Evolutionary conservation across 352 stramenopile species (phyloP), one percentile per base, ranked within the genome.

Genomic region (Phytophthora kernoviae): DNA sequence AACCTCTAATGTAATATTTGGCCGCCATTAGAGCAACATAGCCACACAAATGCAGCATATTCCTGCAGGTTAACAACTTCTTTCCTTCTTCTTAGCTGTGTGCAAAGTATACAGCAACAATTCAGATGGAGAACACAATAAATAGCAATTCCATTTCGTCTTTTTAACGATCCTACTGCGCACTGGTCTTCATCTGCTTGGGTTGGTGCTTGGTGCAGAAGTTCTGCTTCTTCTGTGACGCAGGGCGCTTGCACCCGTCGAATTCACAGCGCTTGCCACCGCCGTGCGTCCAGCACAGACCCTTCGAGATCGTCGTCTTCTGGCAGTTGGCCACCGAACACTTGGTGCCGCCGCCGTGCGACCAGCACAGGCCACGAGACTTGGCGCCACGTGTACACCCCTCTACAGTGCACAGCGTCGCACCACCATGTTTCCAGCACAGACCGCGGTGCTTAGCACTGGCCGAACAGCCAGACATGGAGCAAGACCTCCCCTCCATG

Each of bases 321-420:
- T 36, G 45, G 54, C 75, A 81, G 36, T 62, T 27, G 17, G 51
- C 36, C 11, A 65, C 32, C 39, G 65, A 68, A 49, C 75, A 85
- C 50, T 70, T 69, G 27, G 74, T 84, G 18, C 84, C 84, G 4
- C 84, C 81, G 34, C 84, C 84, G 51, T 93, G 84, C 0, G 76
- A 84, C 84, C 82, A 91, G 61, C 84, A 91, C 45, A 87, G 75
- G 22, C 84, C 84, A 14, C 79, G 62, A 7, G 81, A 85, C 52
- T 91, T 90, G 55, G 77, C 82, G 30, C 78, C 70, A 37, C 78
- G 64, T 36, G 45, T 68, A 65, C 73, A 79, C 21, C 51, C 61
- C 21, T 78, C 73, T n/a, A 76, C 56, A 4, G 61, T 79, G 58
- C 70, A 76, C 43, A 53, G 60, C 45, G 57, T 79, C 57, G 73